phyloP scores from a whole-genome alignment of 805 yeast species.

The Komagataella ulmi region DNA sequence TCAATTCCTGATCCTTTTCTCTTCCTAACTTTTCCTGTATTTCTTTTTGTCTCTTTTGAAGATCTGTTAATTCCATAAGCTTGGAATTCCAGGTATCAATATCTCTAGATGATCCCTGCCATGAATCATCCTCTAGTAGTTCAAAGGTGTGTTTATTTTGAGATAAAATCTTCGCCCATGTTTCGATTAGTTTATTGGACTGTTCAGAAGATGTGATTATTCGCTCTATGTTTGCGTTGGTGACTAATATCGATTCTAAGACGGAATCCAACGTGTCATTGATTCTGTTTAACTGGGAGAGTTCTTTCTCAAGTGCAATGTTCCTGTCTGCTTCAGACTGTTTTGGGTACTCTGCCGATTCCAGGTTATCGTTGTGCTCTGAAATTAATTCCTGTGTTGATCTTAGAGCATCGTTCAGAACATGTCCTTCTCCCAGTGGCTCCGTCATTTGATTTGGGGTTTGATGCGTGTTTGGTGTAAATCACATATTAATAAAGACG shows the following conservation, averaged over 20 bases:
- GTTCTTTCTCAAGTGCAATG: slow-evolving; percentile 11
- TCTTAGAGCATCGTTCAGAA: background rate
- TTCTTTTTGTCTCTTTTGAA: slow-evolving; percentile 1
- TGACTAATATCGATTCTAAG: slow-evolving; percentile 15
- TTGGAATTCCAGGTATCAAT: slow-evolving; percentile 16
- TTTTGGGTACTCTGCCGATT: background rate
- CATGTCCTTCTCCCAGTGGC: background rate
- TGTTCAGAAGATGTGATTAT: slow-evolving; percentile 29
- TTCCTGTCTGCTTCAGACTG: background rate
- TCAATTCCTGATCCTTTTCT: slow-evolving; percentile 9
- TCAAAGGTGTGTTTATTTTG: slow-evolving; percentile 44
- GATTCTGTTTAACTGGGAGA: slow-evolving; percentile 18
- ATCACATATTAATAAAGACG: background rate
- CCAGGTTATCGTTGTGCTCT: background rate
- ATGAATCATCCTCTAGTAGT: slow-evolving; percentile 18
- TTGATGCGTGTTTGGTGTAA: background rate
- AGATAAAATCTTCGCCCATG: slow-evolving; percentile 50
- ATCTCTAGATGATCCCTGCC: slow-evolving; percentile 14
- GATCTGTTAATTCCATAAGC: slow-evolving; percentile 4
- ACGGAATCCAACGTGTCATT: slow-evolving; percentile 20
- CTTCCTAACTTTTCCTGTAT: slow-evolving; percentile 1
- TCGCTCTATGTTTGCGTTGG: slow-evolving; percentile 17
- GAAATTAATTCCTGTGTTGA: background rate
- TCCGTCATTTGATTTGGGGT: background rate
- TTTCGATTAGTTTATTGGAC: slow-evolving; percentile 35